A percentile compares a stretch with the other conserved stretches of the same genome.
phyloP scores from a whole-genome alignment of 2,329 filamentous ascomycete genomes.

The Pseudogymnoascus sp. region DNA sequence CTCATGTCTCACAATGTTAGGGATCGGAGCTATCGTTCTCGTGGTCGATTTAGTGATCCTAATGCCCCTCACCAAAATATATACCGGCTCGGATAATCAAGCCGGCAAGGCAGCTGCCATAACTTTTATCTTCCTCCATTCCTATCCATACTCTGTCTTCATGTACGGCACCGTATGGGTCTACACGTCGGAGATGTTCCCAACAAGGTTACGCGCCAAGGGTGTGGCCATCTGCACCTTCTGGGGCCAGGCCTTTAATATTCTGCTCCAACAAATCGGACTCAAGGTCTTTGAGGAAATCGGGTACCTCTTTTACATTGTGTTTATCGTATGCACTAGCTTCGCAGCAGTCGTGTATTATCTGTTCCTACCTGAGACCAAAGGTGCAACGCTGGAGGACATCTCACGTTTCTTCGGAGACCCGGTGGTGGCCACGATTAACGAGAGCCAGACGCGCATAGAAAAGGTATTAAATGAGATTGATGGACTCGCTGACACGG shows the following conservation, averaged over 20 bases:
- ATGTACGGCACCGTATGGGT: constrained; percentile 30
- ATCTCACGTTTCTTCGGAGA: constrained; percentile 10
- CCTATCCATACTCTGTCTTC: constrained; percentile 13
- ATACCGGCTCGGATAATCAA: constrained; percentile 8
- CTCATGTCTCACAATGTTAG: neutral
- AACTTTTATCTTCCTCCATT: constrained; percentile 13
- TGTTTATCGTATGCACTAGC: constrained; percentile 11
- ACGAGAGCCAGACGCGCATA: constrained; percentile 6
- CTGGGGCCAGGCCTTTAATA: constrained; percentile 9
- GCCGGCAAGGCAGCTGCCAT: constrained; percentile 12
- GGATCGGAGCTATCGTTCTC: constrained; percentile 1
- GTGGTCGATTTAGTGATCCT: neutral
- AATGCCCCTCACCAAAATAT: constrained; percentile 6
- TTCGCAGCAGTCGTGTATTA: constrained; percentile 9
- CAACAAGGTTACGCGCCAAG: constrained; percentile 45
- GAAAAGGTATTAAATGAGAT: constrained; percentile 8
- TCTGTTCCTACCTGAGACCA: constrained; percentile 6
- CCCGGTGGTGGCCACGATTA: constrained; percentile 1
- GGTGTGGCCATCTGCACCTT: constrained; percentile 11
- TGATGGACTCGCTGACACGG: neutral
- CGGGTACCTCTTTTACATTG: constrained; percentile 10
- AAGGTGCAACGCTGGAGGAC: constrained; percentile 6
- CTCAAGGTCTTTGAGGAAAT: constrained; percentile 9
- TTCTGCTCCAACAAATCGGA: constrained; percentile 8
- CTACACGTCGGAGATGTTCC: constrained; percentile 61